These are phyloP conservation scores for Boletus albobrunnescens DNA, from an alignment of 1,284 basidiomycete species.

Conservation along the genomic window DNA sequence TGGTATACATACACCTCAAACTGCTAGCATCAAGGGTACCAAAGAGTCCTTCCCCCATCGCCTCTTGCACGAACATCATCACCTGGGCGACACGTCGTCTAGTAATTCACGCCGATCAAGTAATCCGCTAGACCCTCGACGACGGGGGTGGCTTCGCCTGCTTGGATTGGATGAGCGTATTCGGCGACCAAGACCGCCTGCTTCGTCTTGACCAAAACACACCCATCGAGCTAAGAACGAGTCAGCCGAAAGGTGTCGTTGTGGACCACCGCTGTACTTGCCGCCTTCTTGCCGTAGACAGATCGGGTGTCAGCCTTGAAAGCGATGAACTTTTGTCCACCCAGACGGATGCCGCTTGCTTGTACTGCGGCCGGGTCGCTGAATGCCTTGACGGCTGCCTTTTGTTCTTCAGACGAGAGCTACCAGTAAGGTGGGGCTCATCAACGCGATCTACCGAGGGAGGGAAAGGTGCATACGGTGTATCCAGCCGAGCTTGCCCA, in stretches of 20 bases:
- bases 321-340: slow-evolving; percentile 79
- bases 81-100: slow-evolving; percentile 20
- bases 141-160: slow-evolving; percentile 67
- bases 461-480: slow-evolving; percentile 22
- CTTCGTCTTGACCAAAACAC: slow-evolving; percentile 81
- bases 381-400: slow-evolving; percentile 58
- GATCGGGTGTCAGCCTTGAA: slow-evolving; percentile 46
- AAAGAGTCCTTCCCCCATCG: no score
- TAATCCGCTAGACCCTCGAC: slow-evolving; percentile 82
- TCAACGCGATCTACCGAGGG: neutral
- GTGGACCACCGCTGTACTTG: slow-evolving; percentile 37
- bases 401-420: slow-evolving; percentile 78
- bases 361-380: slow-evolving; percentile 43
- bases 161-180: slow-evolving; percentile 70
- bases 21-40: no score
- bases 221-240: slow-evolving; percentile 68
- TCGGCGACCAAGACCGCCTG: slow-evolving; percentile 84
- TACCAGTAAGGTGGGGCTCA: slow-evolving; percentile 31
- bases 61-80: no score
- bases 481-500: slow-evolving; percentile 81
- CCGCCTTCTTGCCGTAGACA: slow-evolving; percentile 81
- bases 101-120: slow-evolving; percentile 63
- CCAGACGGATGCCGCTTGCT: slow-evolving; percentile 65
- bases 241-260: neutral
- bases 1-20: no score